Evolutionary conservation across 352 stramenopile species (phyloP).

Genomic region (Pythium folliculosum): DNA sequence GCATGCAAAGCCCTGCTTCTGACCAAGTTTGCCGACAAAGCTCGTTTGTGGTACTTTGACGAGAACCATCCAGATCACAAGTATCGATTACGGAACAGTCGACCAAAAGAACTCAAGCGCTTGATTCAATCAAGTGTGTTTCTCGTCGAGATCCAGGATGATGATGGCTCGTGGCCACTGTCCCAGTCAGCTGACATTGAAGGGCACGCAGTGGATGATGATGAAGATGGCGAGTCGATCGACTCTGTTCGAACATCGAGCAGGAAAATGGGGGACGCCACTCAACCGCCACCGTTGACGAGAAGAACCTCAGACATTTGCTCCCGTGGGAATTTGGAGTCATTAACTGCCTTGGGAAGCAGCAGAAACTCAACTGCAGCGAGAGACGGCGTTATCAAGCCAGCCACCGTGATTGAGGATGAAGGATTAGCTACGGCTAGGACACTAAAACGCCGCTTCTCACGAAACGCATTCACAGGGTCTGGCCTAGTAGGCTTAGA

Average conservation of each 20-base stretch:
- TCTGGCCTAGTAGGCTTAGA: slow-evolving; percentile 89
- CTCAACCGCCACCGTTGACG: slow-evolving; percentile 30
- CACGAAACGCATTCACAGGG: slow-evolving; percentile 73
- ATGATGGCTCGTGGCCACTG: slow-evolving; percentile 83
- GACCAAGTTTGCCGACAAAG: slow-evolving; percentile 69
- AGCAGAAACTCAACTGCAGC: slow-evolving; percentile 22
- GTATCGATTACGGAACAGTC: slow-evolving; percentile 52
- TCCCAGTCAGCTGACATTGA: slow-evolving; percentile 51
- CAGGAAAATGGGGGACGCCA: slow-evolving; percentile 40
- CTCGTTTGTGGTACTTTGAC: slow-evolving; percentile 84
- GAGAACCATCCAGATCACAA: slow-evolving; percentile 70
- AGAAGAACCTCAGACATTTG: slow-evolving; percentile 78
- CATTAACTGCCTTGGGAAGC: slow-evolving; percentile 41
- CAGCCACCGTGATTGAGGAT: slow-evolving; percentile 29
- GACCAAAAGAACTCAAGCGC: slow-evolving; percentile 50
- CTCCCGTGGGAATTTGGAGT: slow-evolving; percentile 68
- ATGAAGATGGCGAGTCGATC: slow-evolving; percentile 25
- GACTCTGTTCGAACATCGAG: slow-evolving; percentile 10
- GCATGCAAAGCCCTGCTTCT: slow-evolving; percentile 75
- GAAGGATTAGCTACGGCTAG: slow-evolving; percentile 31
- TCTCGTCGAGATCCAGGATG: slow-evolving; percentile 80
- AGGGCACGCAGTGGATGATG: slow-evolving; percentile 30
- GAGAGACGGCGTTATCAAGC: slow-evolving; percentile 15
- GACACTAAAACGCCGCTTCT: slow-evolving; percentile 68
- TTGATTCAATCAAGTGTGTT: slow-evolving; percentile 80